A percentile compares a stretch with the other conserved stretches of the same genome.
Conservation (phyloP, 2,329 filamentous ascomycete species). For the Periglandula ipomoeae region DNA sequence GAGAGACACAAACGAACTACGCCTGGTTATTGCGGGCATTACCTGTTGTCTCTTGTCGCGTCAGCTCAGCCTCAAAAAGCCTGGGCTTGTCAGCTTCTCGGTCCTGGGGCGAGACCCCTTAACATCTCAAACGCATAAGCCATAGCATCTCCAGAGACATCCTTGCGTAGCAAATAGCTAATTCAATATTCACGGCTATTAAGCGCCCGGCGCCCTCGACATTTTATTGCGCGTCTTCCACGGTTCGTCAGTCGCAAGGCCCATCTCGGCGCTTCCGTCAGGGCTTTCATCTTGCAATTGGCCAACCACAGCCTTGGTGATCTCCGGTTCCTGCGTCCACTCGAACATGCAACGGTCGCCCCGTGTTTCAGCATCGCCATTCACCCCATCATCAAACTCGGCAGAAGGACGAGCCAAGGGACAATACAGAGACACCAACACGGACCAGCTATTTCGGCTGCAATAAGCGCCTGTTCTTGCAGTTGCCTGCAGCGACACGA, state of each 20-base stretch:
- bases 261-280: conserved; percentile 9
- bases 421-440: background rate
- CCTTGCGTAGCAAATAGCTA: background rate
- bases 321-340: conserved; percentile 9
- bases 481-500: background rate
- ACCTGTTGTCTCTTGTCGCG: background rate
- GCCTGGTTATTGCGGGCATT: background rate
- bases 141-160: conserved; percentile 4
- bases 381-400: background rate
- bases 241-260: background rate
- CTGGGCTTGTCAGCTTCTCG: background rate
- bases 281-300: conserved; percentile 6
- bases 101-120: background rate
- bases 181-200: background rate
- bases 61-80: background rate
- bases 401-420: background rate
- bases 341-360: conserved; percentile 9
- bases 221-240: background rate
- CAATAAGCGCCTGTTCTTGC: background rate
- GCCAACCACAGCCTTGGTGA: conserved; percentile 6
- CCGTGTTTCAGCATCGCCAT: conserved; percentile 10
- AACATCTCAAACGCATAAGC: background rate
- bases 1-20: background rate
- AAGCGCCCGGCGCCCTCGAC: background rate
- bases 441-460: background rate